Percentiles rank a stretch among this genome's conserved stretches.
Conservation (phyloP, 2,329 filamentous ascomycete species). For the Coleophoma crateriformis region DNA sequence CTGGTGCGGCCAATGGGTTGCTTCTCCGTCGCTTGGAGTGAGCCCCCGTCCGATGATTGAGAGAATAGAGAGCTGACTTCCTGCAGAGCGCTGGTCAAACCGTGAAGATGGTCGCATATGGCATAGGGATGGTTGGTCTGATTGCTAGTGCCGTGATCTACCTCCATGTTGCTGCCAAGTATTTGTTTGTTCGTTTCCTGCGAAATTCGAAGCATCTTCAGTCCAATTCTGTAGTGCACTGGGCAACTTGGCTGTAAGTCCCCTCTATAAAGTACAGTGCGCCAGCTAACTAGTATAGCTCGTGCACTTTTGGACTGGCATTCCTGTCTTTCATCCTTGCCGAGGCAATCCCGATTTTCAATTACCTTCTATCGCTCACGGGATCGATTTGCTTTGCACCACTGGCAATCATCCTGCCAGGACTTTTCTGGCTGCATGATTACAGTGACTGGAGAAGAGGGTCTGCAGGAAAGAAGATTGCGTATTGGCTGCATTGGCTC, state of each 20-base stretch:
- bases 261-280: background rate
- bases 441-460: conserved; percentile 35
- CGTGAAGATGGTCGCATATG: conserved; percentile 55
- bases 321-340: conserved; percentile 41
- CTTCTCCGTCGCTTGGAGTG: conserved; percentile 49
- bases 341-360: conserved; percentile 46
- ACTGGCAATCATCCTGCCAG: conserved; percentile 40
- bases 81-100: conserved; percentile 42
- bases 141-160: conserved; percentile 34
- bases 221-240: conserved; percentile 40
- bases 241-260: conserved; percentile 38
- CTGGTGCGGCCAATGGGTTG: conserved; percentile 56
- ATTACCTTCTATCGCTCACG: conserved; percentile 38
- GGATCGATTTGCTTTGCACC: conserved; percentile 46
- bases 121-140: conserved; percentile 47
- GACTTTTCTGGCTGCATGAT: conserved; percentile 45
- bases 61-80: background rate
- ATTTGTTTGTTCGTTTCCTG: conserved; percentile 47
- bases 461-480: conserved; percentile 14
- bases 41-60: background rate
- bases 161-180: conserved; percentile 44
- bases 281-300: background rate
- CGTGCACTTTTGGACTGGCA: conserved; percentile 34
- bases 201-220: conserved; percentile 42
- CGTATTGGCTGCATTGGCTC: conserved; percentile 27